Conservation (phyloP, 1,139 yeast species). For the Yamadazyma dendronema region DNA sequence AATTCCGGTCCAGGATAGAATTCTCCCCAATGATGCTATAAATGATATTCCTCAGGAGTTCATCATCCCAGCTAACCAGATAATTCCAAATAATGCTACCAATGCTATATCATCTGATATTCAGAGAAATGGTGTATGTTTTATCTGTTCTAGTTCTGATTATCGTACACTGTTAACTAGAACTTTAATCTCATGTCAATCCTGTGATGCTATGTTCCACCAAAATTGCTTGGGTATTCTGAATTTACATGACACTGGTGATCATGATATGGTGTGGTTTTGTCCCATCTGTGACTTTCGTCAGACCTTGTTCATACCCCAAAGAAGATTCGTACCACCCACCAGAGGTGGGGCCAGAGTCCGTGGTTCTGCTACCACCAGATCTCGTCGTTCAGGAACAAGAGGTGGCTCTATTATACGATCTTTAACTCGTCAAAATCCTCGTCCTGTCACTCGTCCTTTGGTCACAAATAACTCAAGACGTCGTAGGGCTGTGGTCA, state of each 20-base stretch:
- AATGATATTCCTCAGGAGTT: conserved; percentile 40
- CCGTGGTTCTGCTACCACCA: not conserved
- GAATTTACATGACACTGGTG: conserved; percentile 11
- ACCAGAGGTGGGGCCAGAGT: not conserved
- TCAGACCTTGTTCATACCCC: conserved; percentile 20
- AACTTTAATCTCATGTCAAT: conserved; percentile 28
- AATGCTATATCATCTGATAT: not conserved
- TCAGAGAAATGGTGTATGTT: conserved; percentile 22
- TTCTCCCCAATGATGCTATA: conserved; percentile 36
- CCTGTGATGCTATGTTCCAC: conserved; percentile 38
- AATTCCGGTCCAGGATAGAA: conserved; percentile 29
- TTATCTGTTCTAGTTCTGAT: conserved; percentile 39
- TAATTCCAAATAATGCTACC: not conserved
- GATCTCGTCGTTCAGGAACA: not conserved
- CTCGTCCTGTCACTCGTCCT: too few relatives aligned
- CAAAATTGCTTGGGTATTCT: conserved; percentile 31
- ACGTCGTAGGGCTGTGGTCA: not conserved
- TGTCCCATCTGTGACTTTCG: conserved; percentile 45
- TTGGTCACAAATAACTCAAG: too few relatives aligned
- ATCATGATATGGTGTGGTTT: conserved; percentile 25
- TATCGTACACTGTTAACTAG: conserved; percentile 20
- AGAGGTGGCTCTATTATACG: too few relatives aligned
- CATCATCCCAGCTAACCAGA: conserved; percentile 23
- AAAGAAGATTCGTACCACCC: not conserved
- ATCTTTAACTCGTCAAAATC: not conserved